Base-by-base conservation (phyloP, 2,329 filamentous ascomycete species). In the Calonectria leucothoes region DNA sequence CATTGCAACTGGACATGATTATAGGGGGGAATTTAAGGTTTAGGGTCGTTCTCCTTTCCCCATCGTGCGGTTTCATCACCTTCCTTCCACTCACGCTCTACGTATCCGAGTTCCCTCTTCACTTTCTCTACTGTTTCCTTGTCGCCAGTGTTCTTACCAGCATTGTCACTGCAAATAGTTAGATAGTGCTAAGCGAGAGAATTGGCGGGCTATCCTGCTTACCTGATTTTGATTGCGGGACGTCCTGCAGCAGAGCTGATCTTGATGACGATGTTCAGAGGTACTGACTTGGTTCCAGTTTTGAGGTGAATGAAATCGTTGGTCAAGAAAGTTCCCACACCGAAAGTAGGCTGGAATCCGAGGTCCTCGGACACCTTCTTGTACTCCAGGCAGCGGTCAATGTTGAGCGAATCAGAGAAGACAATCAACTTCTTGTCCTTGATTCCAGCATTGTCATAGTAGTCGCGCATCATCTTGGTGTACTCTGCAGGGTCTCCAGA, bases 241-340 rank as follows among this genome's bases (percentile, higher is more conserved):
- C 93, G 91, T 7, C 96, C 96, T 17, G 88, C 91, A 0, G 95
- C 97, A 12, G 94, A 95, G 75, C 94, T 95, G 74, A 99, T 90
- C 86, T 99, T 99, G 86, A 99, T 98, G 78, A 99, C 97, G 80
- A 99, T 99, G 81, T 99, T 99, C 69, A 99, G 87, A 0, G 97
- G 97, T 20, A 93, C 91, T 0, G 96, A 98, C 85, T 98, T 98
- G 78, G 92, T 92, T 48, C 93, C 93, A 0, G 93, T 94, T 42
- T 89, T 91, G 74, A 90, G 86, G 76, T 94, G 91, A n/a, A 86
- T 87, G 83, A 97, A 99, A 84, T 99, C 97, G 81, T 99, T 98
- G 5, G 97, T 99, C 80, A 99, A 89, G 85, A 95, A 98, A 0
- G 97, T 99, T 6, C 97, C 97, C 1, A 99, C 94, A 74, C 97